Base-by-base conservation (phyloP, 805 yeast genomes). In the Ogataea trehalophila region DNA sequence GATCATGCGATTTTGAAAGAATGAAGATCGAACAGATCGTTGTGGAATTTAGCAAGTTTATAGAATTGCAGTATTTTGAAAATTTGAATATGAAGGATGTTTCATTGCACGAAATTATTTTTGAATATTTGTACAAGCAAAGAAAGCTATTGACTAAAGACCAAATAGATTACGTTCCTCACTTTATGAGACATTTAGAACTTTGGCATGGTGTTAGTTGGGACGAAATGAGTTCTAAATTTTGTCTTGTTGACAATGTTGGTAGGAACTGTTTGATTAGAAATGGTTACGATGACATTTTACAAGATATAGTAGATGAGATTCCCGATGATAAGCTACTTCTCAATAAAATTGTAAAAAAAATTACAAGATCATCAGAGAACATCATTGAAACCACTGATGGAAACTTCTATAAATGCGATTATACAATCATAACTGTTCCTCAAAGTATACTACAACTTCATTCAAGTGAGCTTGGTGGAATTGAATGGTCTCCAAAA, bases 131-230 rank as follows among this genome's bases (percentile, higher is more conserved):
- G 18, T 62, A 61, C 38, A 70, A 70, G 37, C 75, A 73, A 50
- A 69, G 76, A 17, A 63, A 68, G 39, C 60, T 76, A n/a, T 64
- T 86, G 29, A 72, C 81, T 0, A 59, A 65, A 33, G 75, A 67
- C 2, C 92, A 84, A 57, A 71, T 70, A 13, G 55, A 58, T n/a
- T 74, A 70, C 54, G 75, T 79, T 5, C 76, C 79, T 2, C 79
- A 81, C 50, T 59, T 77, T 45, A 60, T 76, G 15, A 70, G 95
- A 54, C 71, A 72, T 44, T 62, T 80, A 42, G 97, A 90, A 63
- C 68, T 85, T 26, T 89, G 95, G 92, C 85, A 81, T 61, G 97
- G 95, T 0, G 71, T 84, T 31, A 74, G 83, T 23, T 81, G 89
- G 81, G 76, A 75, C 18, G 63, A 66, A 18, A 72, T 85, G 59